Conservation (phyloP, 352 stramenopile species). For the Globisporangium acanthophoron region DNA sequence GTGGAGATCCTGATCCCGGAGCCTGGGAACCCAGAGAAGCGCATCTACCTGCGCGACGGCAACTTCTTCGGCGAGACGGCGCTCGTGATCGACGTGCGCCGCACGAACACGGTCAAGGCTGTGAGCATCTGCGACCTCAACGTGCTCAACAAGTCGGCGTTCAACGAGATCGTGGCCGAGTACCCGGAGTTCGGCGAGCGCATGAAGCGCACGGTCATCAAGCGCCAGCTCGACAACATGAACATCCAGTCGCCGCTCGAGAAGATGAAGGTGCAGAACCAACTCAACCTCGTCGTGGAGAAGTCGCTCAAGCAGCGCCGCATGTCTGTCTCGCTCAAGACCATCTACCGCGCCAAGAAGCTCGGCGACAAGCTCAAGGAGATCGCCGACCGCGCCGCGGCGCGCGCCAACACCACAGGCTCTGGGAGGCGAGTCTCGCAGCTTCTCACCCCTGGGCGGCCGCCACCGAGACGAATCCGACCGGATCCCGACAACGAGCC, state of each 20-base stretch:
- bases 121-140: constrained; percentile 79
- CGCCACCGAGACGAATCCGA: constrained; percentile 3
- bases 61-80: constrained; percentile 79
- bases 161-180: constrained; percentile 78
- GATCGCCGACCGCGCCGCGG: constrained; percentile 55
- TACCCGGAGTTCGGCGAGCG: constrained; percentile 75
- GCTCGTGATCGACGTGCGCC: constrained; percentile 72
- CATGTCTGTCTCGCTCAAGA: constrained; percentile 67
- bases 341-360: constrained; percentile 78
- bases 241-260: constrained; percentile 68
- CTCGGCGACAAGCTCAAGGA: constrained; percentile 78
- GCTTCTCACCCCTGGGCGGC: constrained; percentile 1
- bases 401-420: constrained; percentile 14
- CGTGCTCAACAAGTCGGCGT: constrained; percentile 67
- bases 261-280: constrained; percentile 73
- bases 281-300: constrained; percentile 71
- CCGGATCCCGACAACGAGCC: not conserved
- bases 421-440: constrained; percentile 21
- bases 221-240: constrained; percentile 81
- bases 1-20: constrained; percentile 70
- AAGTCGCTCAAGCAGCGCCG: constrained; percentile 70
- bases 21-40: constrained; percentile 36
- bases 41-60: constrained; percentile 66
- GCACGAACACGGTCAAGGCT: constrained; percentile 72
- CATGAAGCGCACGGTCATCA: constrained; percentile 81